These are phyloP conservation scores for Globisporangium acanthophoron DNA, from an alignment of 352 stramenopile genomes.

Conservation along the genomic window DNA sequence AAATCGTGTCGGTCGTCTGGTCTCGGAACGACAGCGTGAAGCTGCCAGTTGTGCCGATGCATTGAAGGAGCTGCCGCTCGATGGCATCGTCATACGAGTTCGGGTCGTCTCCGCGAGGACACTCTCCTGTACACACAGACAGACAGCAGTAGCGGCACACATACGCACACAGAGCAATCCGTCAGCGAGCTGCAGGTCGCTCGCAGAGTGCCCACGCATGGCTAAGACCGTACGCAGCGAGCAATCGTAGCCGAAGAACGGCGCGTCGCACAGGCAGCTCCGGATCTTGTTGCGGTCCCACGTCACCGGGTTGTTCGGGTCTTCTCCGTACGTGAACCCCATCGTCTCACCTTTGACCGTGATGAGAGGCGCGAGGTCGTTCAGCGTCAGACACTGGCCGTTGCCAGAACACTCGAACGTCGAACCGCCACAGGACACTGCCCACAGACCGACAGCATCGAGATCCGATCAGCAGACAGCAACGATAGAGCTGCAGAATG, in stretches of 20 bases:
- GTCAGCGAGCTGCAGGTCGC: background rate
- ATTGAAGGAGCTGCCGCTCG: conserved; percentile 63
- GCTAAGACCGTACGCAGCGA: conserved; percentile 32
- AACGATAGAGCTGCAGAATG: background rate
- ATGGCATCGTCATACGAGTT: conserved; percentile 50
- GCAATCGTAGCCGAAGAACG: conserved; percentile 66
- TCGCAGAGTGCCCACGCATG: background rate
- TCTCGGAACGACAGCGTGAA: conserved; percentile 71
- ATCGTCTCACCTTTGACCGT: conserved; percentile 47
- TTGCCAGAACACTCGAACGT: conserved; percentile 62
- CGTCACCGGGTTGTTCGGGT: conserved; percentile 64
- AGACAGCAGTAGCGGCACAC: background rate
- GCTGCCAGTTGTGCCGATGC: conserved; percentile 40
- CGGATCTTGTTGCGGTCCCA: conserved; percentile 72
- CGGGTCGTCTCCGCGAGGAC: conserved; percentile 64
- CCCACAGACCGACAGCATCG: background rate
- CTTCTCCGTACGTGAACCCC: conserved; percentile 51
- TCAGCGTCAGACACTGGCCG: conserved; percentile 67
- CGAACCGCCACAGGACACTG: conserved; percentile 47
- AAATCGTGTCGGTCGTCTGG: conserved; percentile 39
- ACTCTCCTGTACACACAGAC: conserved; percentile 33
- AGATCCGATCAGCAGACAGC: background rate
- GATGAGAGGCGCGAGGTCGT: conserved; percentile 47
- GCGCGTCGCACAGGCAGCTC: conserved; percentile 53
- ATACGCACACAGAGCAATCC: background rate